These are phyloP conservation scores for Whalleya microplaca DNA, from an alignment of 2,329 filamentous ascomycete species.

Conservation along the genomic window DNA sequence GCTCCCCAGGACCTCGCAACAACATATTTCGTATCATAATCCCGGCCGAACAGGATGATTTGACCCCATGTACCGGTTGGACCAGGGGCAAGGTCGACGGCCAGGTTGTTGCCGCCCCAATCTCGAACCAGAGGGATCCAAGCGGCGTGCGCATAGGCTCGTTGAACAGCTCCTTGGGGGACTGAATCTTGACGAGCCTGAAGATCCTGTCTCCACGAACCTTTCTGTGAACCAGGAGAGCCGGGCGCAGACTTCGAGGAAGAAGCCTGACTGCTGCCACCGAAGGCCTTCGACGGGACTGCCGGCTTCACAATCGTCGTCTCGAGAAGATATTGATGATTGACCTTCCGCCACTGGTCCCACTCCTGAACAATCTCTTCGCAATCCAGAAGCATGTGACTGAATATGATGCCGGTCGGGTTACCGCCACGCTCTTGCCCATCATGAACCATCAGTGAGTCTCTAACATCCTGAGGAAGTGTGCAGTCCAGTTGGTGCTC, in stretches of 20 bases:
- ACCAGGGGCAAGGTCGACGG: conserved; percentile 88
- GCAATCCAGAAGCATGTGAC: conserved; percentile 94
- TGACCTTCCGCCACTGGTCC: conserved; percentile 94
- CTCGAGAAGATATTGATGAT: conserved; percentile 80
- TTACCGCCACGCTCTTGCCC: conserved; percentile 94
- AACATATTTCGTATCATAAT: conserved; percentile 99
- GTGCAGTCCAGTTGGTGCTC: conserved; percentile 96
- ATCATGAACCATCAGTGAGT: conserved; percentile 89
- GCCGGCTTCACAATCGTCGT: conserved; percentile 61
- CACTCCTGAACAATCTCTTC: conserved; percentile 98
- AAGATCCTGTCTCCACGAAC: conserved; percentile 84
- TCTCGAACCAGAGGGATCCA: conserved; percentile 97
- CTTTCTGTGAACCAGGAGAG: conserved; percentile 54
- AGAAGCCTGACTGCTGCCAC: conserved; percentile 67
- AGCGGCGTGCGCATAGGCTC: conserved; percentile 87
- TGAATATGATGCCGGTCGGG: conserved; percentile 91
- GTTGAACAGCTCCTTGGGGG: conserved; percentile 83
- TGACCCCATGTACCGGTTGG: conserved; percentile 93
- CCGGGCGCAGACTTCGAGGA: conserved; percentile 66
- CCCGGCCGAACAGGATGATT: conserved; percentile 92
- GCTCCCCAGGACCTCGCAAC: conserved; percentile 89
- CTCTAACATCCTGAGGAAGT: conserved; percentile 88
- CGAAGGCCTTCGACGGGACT: conserved; percentile 72
- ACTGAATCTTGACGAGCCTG: conserved; percentile 85
- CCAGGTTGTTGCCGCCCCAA: conserved; percentile 98